These are phyloP conservation scores for Trametes coccinea DNA, from an alignment of 768 basidiomycete genomes.

Conservation along the genomic window DNA sequence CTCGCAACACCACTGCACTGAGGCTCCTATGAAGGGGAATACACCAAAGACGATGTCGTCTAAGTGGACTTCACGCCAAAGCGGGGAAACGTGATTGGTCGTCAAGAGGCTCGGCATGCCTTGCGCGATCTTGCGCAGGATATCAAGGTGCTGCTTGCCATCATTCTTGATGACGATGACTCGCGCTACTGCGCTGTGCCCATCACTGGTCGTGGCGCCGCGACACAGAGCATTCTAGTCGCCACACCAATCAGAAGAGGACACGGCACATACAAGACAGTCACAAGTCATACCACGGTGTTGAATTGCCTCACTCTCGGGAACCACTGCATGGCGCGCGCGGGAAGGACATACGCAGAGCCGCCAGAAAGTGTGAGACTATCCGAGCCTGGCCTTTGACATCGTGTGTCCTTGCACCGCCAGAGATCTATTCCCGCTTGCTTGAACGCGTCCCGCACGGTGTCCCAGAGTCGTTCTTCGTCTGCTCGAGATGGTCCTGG, in stretches of 20 bases:
- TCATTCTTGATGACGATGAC: background rate
- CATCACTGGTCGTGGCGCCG: background rate
- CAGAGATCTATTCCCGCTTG: background rate
- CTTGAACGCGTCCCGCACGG: background rate
- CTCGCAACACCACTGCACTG: too few species aligned
- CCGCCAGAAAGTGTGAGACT: background rate
- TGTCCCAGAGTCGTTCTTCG: too few species aligned
- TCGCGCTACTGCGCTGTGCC: background rate
- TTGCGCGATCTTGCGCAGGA: slow-evolving; percentile 27
- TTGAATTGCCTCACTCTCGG: background rate
- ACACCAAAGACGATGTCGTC: background rate
- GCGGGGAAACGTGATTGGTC: slow-evolving; percentile 32
- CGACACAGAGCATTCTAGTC: background rate
- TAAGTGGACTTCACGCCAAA: slow-evolving; percentile 10
- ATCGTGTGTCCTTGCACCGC: background rate
- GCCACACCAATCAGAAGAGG: background rate
- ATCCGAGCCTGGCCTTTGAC: background rate
- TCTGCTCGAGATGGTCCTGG: too few species aligned
- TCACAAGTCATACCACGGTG: background rate
- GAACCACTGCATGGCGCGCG: background rate
- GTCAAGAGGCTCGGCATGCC: slow-evolving; percentile 13
- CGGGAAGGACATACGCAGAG: background rate
- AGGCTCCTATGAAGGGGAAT: background rate
- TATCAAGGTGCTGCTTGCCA: slow-evolving; percentile 17
- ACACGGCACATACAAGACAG: background rate